A percentile compares a stretch with the other conserved stretches of the same genome.
Evolutionary conservation across 345 rosid species (phyloP).

Genomic region (Acer negundo): DNA sequence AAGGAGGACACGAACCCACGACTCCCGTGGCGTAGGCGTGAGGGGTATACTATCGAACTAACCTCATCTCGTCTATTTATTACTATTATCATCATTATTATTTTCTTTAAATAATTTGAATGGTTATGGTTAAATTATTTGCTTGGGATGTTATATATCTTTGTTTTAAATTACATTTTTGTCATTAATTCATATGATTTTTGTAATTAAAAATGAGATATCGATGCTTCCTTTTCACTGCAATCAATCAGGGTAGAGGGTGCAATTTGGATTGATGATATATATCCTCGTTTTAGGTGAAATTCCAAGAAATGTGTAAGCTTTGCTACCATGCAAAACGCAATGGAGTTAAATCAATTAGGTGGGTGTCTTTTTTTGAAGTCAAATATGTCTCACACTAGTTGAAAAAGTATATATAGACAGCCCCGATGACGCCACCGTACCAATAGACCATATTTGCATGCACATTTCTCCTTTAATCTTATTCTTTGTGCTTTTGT

Average conservation of each 20-base stretch:
- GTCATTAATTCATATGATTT: not conserved
- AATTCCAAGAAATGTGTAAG: slow-evolving; percentile 1
- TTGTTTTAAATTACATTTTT: not conserved
- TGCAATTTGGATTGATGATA: not conserved
- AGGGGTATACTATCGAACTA: no score
- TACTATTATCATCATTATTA: not conserved
- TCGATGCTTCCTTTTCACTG: not conserved
- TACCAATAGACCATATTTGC: slow-evolving; percentile 13
- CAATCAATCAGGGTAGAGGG: not conserved
- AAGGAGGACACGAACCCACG: no score
- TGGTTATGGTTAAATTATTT: not conserved
- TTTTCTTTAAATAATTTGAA: not conserved
- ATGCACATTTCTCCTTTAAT: slow-evolving; percentile 7
- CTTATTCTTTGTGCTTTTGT: slow-evolving; percentile 22
- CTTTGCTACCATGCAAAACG: slow-evolving; percentile 8
- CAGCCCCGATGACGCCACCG: not conserved
- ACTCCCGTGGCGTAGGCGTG: no score
- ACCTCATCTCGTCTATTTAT: no score
- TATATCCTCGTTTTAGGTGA: not conserved
- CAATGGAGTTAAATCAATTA: slow-evolving; percentile 13
- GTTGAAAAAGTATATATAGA: not conserved
- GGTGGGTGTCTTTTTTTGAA: slow-evolving; percentile 43
- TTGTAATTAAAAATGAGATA: not conserved
- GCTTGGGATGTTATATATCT: not conserved
- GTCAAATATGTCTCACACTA: slow-evolving; percentile 30